phyloP scores from a whole-genome alignment of 2,329 filamentous ascomycete genomes.

The Macroventuria anomochaeta region DNA sequence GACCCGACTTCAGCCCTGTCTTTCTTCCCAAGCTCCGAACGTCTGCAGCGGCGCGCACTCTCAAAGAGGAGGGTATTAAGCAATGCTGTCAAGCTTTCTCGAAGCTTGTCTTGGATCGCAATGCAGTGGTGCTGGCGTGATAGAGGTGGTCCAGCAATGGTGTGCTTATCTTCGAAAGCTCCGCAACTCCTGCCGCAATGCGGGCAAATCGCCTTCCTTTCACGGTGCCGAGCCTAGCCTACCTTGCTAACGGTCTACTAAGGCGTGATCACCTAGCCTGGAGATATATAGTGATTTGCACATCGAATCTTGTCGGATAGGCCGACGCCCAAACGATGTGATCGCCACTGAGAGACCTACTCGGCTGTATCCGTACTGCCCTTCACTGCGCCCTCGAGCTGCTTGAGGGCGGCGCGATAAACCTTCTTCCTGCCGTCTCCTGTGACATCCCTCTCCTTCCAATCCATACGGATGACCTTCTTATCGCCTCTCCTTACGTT shows the following conservation, averaged over 20 bases:
- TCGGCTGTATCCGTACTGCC: constrained; percentile 24
- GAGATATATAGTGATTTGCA: not conserved
- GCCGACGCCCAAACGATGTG: constrained; percentile 10
- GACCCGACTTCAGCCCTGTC: not conserved
- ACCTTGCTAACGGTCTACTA: not conserved
- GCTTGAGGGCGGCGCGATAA: constrained; percentile 64
- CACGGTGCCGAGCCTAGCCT: not conserved
- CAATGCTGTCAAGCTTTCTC: constrained; percentile 21
- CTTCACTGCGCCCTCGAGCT: constrained; percentile 67
- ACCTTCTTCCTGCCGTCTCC: constrained; percentile 48
- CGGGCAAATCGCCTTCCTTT: constrained; percentile 6
- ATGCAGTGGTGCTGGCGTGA: not conserved
- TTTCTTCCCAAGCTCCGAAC: not conserved
- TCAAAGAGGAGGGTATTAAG: constrained; percentile 21
- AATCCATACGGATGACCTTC: constrained; percentile 55
- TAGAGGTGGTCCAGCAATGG: constrained; percentile 1
- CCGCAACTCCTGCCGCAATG: constrained; percentile 8
- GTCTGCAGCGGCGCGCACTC: constrained; percentile 4
- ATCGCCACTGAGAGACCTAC: constrained; percentile 11
- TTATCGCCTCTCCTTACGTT: constrained; percentile 57
- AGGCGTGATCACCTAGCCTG: not conserved
- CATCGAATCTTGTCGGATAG: constrained; percentile 1
- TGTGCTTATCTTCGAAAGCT: constrained; percentile 15
- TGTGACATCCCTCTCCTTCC: constrained; percentile 50
- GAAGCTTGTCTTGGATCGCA: constrained; percentile 23